phyloP scores from a whole-genome alignment of 2,329 filamentous ascomycete species.

The Passalora sequoiae region DNA sequence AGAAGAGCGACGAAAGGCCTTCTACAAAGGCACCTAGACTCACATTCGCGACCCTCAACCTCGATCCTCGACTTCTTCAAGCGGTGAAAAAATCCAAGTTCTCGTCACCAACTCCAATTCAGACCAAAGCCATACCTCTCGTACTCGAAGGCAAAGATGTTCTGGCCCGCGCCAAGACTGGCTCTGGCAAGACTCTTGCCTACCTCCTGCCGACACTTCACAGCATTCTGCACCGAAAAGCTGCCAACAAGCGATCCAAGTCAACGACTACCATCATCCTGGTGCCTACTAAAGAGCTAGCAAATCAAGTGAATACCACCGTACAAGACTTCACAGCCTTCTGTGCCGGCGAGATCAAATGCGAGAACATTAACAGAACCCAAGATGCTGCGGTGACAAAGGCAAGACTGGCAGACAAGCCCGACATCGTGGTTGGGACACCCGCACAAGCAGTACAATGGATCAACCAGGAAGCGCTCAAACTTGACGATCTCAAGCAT shows the following conservation, averaged over 20 bases:
- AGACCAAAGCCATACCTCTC: constrained; percentile 80
- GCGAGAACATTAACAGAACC: constrained; percentile 84
- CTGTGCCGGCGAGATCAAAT: constrained; percentile 76
- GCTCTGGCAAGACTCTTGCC: constrained; percentile 95
- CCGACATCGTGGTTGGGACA: constrained; percentile 87
- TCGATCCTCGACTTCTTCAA: constrained; percentile 82
- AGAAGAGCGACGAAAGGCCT: constrained; percentile 5
- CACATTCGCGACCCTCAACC: constrained; percentile 69
- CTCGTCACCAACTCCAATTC: constrained; percentile 79
- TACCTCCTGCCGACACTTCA: constrained; percentile 89
- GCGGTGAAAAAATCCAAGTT: constrained; percentile 81
- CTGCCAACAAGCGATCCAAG: constrained; percentile 45
- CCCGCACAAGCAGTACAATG: constrained; percentile 78
- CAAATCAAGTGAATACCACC: constrained; percentile 79
- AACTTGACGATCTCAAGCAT: constrained; percentile 65
- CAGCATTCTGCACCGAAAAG: constrained; percentile 72
- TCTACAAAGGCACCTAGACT: constrained; percentile 25
- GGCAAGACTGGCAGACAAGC: constrained; percentile 75
- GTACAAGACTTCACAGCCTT: constrained; percentile 73
- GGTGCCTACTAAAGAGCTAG: constrained; percentile 89
- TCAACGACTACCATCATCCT: constrained; percentile 74
- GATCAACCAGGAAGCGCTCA: constrained; percentile 66
- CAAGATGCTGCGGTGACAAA: constrained; percentile 84
- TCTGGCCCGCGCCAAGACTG: constrained; percentile 86
- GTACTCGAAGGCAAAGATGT: constrained; percentile 85